Percentiles rank a stretch among this genome's conserved stretches.
These are phyloP conservation scores for Ophiostoma sp. DNA, from an alignment of 2,329 filamentous ascomycete species.

Conservation along the genomic window DNA sequence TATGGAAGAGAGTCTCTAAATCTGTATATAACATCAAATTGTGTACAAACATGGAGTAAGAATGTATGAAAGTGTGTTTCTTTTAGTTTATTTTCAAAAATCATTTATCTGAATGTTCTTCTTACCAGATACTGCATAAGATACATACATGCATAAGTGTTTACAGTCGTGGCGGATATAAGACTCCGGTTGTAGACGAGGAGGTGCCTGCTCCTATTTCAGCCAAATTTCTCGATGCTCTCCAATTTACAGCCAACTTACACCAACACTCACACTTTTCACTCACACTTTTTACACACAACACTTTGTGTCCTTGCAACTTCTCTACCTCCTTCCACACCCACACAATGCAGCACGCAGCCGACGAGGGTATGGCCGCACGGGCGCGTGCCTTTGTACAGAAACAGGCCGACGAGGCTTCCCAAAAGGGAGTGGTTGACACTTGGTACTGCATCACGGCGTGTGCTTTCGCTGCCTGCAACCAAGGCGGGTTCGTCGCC, in stretches of 20 bases:
- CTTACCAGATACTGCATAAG: not conserved
- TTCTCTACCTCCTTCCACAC: not conserved
- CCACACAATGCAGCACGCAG: not conserved
- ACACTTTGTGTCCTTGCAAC: too few species aligned
- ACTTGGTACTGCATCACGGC: constrained; percentile 22
- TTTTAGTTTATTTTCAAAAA: not conserved
- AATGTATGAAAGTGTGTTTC: not conserved
- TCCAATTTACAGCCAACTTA: not conserved
- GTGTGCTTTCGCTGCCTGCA: constrained; percentile 27
- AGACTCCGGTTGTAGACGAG: not conserved
- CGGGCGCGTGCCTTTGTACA: constrained; percentile 11
- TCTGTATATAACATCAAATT: not conserved
- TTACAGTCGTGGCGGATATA: constrained; percentile 6
- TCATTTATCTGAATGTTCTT: not conserved
- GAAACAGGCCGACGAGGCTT: not conserved
- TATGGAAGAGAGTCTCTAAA: too few species aligned
- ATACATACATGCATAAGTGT: not conserved
- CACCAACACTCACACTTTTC: not conserved
- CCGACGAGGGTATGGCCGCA: constrained; percentile 3
- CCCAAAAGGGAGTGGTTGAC: not conserved
- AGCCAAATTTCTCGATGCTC: not conserved
- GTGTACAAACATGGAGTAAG: not conserved
- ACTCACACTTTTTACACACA: not conserved
- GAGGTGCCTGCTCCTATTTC: not conserved
- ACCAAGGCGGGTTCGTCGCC: constrained; percentile 26